These are phyloP conservation scores for Pseudogymnoascus sp. DNA, from an alignment of 2,329 filamentous ascomycete species.

Conservation along the genomic window DNA sequence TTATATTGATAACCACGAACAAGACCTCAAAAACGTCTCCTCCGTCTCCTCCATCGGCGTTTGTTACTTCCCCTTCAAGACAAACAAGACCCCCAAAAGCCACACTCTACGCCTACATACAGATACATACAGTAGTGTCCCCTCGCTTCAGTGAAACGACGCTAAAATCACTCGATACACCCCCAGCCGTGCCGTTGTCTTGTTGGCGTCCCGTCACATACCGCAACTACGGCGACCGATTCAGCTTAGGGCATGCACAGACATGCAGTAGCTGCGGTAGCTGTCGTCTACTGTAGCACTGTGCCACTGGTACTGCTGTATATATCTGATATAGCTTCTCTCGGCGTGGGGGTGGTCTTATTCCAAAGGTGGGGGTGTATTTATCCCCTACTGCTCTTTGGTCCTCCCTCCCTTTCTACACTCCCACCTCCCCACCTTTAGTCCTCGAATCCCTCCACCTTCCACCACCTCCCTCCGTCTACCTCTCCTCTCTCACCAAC, in stretches of 20 bases:
- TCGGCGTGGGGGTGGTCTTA: neutral
- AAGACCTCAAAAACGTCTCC: neutral
- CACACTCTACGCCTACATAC: neutral
- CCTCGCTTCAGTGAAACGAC: constrained; percentile 2
- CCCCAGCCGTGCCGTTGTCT: neutral
- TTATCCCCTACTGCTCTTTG: neutral
- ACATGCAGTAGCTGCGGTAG: neutral
- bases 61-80: neutral
- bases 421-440: constrained; percentile 5
- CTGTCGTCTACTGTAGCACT: neutral
- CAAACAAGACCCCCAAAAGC: neutral
- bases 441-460: neutral
- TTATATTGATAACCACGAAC: neutral
- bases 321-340: neutral
- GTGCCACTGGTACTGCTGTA: neutral
- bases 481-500: neutral
- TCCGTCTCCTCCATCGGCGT: too few species aligned
- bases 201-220: neutral
- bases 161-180: neutral
- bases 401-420: constrained; percentile 7
- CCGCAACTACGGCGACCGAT: neutral
- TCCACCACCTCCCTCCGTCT: neutral
- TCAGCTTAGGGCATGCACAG: neutral
- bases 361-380: neutral
- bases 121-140: neutral